Conservation (phyloP, 2,329 filamentous ascomycete species). For the Xylariaceae sp. region DNA sequence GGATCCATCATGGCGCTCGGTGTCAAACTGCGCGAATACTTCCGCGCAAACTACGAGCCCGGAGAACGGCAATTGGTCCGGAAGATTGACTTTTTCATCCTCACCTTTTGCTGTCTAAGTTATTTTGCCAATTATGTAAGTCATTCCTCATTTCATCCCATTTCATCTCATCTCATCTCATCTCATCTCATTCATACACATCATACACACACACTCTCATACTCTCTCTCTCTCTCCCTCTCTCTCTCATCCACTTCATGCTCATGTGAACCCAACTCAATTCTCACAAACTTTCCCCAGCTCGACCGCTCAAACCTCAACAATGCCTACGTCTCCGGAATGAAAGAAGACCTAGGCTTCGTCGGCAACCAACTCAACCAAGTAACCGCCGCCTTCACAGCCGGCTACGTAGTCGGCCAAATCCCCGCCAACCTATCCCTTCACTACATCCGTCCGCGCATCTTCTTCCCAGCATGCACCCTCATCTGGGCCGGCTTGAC, state of each 20-base stretch:
- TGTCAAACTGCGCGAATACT: slow-evolving; percentile 26
- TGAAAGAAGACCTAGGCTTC: slow-evolving; percentile 47
- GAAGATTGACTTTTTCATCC: slow-evolving; percentile 60
- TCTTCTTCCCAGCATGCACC: slow-evolving; percentile 61
- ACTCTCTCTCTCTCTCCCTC: no score
- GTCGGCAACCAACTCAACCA: slow-evolving; percentile 45
- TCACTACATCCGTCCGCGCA: slow-evolving; percentile 56
- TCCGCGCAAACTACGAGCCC: slow-evolving; percentile 29
- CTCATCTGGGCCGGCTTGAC: slow-evolving; percentile 58
- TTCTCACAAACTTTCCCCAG: slow-evolving; percentile 19
- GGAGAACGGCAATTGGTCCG: slow-evolving; percentile 43
- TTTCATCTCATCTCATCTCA: no score
- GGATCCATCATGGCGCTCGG: slow-evolving; percentile 17
- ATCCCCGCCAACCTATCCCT: slow-evolving; percentile 57
- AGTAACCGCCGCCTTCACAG: slow-evolving; percentile 47
- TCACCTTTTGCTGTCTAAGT: slow-evolving; percentile 57
- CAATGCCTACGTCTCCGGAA: slow-evolving; percentile 51
- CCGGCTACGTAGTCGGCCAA: slow-evolving; percentile 49
- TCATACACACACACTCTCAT: neutral
- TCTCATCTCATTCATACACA: no score
- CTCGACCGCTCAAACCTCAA: slow-evolving; percentile 47
- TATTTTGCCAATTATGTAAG: slow-evolving; percentile 51
- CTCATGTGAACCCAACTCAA: no score
- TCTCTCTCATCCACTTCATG: no score
- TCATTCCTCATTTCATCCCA: neutral